A percentile compares a stretch with the other conserved stretches of the same genome.
Conservation (phyloP, 2,329 filamentous ascomycete species). For the Venturiaceae sp. region DNA sequence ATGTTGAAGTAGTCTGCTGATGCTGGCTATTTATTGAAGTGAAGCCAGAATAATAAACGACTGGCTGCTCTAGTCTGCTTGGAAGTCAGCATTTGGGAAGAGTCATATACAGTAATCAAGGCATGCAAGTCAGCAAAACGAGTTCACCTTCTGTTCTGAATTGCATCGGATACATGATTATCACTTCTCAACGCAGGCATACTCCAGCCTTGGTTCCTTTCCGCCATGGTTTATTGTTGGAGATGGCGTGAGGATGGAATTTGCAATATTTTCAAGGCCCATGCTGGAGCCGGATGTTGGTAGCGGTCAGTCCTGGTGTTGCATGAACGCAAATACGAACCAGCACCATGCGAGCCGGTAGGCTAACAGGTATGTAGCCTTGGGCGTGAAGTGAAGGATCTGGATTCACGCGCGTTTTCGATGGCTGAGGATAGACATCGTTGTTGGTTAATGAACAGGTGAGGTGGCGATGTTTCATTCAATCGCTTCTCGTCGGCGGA, state of each 20-base stretch:
- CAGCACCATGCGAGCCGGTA: not conserved
- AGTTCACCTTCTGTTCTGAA: not conserved
- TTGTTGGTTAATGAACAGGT: too few species aligned
- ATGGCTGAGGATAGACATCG: too few species aligned
- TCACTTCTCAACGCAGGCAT: not conserved
- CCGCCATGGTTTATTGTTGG: too few species aligned
- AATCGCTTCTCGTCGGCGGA: too few species aligned
- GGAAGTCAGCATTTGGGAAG: not conserved
- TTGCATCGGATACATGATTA: not conserved
- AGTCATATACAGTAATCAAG: not conserved
- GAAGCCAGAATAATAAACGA: not conserved
- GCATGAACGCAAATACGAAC: not conserved
- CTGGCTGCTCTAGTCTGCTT: not conserved
- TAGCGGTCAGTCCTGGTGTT: not conserved
- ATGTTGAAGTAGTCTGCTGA: not conserved
- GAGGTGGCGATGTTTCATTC: too few species aligned
- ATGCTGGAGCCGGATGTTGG: not conserved
- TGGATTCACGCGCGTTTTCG: not conserved
- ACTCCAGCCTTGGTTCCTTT: not conserved
- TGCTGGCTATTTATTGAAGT: not conserved
- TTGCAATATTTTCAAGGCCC: not conserved
- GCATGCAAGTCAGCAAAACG: not conserved
- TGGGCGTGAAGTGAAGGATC: not conserved
- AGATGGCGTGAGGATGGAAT: not conserved
- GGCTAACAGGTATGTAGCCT: not conserved